Conservation (phyloP, 306 rosid genomes). For the Hippophae tibetana region DNA sequence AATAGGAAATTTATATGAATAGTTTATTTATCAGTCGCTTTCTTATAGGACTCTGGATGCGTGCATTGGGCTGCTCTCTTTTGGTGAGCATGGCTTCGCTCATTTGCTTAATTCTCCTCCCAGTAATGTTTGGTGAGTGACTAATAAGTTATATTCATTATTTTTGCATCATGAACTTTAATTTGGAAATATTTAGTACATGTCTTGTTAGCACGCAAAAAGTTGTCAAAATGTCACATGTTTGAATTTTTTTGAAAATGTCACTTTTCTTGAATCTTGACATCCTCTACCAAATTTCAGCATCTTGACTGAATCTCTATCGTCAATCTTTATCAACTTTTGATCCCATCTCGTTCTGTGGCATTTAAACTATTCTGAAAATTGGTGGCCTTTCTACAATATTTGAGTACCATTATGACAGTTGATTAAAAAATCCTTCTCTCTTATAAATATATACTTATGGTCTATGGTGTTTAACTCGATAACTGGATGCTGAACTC, state of each 20-base stretch:
- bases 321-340: too few species aligned
- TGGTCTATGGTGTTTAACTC: constrained; percentile 11
- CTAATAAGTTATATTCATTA: background rate
- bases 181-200: too few species aligned
- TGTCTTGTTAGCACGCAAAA: too few species aligned
- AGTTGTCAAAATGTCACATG: too few species aligned
- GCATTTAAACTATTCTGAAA: too few species aligned
- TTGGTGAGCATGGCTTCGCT: constrained; percentile 98
- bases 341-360: too few species aligned
- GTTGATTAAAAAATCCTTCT: too few species aligned
- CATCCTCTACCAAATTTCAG: constrained; percentile 7
- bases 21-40: constrained; percentile 6
- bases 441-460: background rate
- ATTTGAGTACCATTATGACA: too few species aligned
- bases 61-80: constrained; percentile 87
- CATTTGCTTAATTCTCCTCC: constrained; percentile 69
- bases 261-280: constrained; percentile 1
- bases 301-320: background rate
- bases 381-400: too few species aligned
- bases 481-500: constrained; percentile 13
- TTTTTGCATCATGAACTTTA: too few species aligned
- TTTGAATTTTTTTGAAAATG: background rate
- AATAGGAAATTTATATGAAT: too few species aligned
- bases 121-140: constrained; percentile 71
- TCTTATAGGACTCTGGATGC: constrained; percentile 65